Evolutionary conservation across 345 rosid genomes (phyloP).

Genomic region (Excoecaria cochinchinensis): DNA sequence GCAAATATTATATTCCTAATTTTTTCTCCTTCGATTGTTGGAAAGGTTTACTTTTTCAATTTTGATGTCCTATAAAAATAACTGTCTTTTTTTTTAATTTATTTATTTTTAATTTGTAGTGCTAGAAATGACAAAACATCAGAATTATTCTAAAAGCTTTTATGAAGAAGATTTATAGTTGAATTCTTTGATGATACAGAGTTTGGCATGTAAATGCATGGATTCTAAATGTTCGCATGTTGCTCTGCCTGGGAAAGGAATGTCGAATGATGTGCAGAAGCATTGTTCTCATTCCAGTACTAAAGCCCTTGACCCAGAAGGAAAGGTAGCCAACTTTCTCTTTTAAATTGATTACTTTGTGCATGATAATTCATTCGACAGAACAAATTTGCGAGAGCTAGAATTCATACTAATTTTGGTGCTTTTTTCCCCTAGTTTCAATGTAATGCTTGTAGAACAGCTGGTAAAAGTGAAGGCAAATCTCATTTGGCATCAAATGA

Average conservation of each 20-base stretch:
- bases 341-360: background rate
- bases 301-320: background rate
- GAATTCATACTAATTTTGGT: constrained; percentile 4
- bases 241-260: constrained; percentile 12
- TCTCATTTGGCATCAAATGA: constrained; percentile 16
- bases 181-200: constrained; percentile 14
- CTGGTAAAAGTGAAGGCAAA: constrained; percentile 3
- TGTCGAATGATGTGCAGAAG: constrained; percentile 8
- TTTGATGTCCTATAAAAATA: background rate
- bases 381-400: background rate
- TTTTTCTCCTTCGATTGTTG: background rate
- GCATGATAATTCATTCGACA: background rate
- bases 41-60: background rate
- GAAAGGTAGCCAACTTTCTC: constrained; percentile 13
- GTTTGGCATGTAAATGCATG: constrained; percentile 5
- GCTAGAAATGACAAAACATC: background rate
- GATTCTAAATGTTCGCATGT: constrained; percentile 20
- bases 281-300: constrained; percentile 12
- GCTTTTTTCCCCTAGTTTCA: constrained; percentile 16
- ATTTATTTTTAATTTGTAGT: background rate
- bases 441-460: constrained; percentile 16
- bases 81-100: background rate
- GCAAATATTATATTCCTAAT: background rate
- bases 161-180: background rate
- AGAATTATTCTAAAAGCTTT: background rate